A percentile compares a stretch with the other conserved stretches of the same genome.
phyloP scores from a whole-genome alignment of 371 early-diverging fungal genomes.

The Rhizomucor pusillus region DNA sequence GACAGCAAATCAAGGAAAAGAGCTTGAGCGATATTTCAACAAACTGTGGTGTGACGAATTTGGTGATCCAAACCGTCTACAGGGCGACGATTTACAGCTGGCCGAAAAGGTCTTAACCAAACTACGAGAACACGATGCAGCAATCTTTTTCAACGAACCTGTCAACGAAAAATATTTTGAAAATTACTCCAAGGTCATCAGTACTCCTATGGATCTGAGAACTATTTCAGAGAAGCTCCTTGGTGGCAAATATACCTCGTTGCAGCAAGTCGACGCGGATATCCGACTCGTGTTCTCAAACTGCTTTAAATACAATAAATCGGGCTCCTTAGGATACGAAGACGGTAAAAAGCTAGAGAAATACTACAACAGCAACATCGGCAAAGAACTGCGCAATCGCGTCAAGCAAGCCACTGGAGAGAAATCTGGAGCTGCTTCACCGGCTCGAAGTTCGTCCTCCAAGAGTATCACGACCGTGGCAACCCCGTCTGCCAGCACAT shows the following conservation, averaged over 20 bases:
- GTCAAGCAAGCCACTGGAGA: conserved; percentile 7
- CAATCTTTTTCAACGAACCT: conserved; percentile 71
- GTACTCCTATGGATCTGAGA: conserved; percentile 94
- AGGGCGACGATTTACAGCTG: conserved; percentile 33
- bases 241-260: conserved; percentile 40
- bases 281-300: conserved; percentile 75
- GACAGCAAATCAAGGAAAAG: conserved; percentile 40
- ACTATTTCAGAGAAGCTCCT: conserved; percentile 88
- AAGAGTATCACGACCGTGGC: neutral
- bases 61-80: conserved; percentile 30
- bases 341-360: conserved; percentile 70
- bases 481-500: neutral
- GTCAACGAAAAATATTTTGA: conserved; percentile 92
- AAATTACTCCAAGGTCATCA: conserved; percentile 81
- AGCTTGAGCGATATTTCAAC: conserved; percentile 37
- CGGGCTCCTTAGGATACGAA: conserved; percentile 77
- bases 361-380: conserved; percentile 51
- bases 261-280: conserved; percentile 56
- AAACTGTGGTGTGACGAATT: conserved; percentile 42
- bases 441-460: neutral
- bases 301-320: conserved; percentile 88
- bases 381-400: conserved; percentile 38
- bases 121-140: conserved; percentile 33
- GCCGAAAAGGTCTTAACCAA: conserved; percentile 40
- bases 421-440: neutral